phyloP scores from a whole-genome alignment of 1,284 basidiomycete species.

The Porodaedalea pini region DNA sequence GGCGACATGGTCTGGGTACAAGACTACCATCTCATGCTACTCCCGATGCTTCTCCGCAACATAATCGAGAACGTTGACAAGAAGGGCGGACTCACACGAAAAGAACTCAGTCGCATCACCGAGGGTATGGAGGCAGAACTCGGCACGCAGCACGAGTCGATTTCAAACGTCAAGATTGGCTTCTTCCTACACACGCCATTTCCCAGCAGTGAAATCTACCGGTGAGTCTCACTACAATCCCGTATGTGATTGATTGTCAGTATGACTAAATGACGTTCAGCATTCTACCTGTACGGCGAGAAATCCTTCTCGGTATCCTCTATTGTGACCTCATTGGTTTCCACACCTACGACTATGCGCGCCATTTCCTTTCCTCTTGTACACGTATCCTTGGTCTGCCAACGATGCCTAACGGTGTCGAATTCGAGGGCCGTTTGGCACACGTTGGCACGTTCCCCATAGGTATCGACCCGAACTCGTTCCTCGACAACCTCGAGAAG shows the following conservation, averaged over 20 bases:
- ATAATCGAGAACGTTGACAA: slow-evolving; percentile 73
- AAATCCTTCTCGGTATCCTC: slow-evolving; percentile 92
- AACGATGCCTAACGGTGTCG: slow-evolving; percentile 97
- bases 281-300: slow-evolving; percentile 93
- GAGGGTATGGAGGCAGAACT: slow-evolving; percentile 70
- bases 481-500: slow-evolving; percentile 81
- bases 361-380: slow-evolving; percentile 97
- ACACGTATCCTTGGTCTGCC: slow-evolving; percentile 94
- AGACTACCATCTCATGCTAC: slow-evolving; percentile 96
- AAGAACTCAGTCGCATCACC: slow-evolving; percentile 71
- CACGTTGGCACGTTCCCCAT: slow-evolving; percentile 99
- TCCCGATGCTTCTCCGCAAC: slow-evolving; percentile 89
- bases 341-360: slow-evolving; percentile 99
- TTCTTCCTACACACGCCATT: slow-evolving; percentile 99
- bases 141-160: slow-evolving; percentile 35
- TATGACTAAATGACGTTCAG: slow-evolving; percentile 38
- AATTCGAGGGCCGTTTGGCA: slow-evolving; percentile 91
- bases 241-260: not conserved
- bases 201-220: slow-evolving; percentile 96
- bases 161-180: slow-evolving; percentile 83
- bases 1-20: slow-evolving; percentile 99
- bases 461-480: slow-evolving; percentile 93
- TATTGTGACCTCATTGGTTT: slow-evolving; percentile 98
- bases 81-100: slow-evolving; percentile 59
- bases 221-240: slow-evolving; percentile 49